Evolutionary conservation across 495 filamentous ascomycete species (phyloP).

Genomic region (Cudoniella acicularis): DNA sequence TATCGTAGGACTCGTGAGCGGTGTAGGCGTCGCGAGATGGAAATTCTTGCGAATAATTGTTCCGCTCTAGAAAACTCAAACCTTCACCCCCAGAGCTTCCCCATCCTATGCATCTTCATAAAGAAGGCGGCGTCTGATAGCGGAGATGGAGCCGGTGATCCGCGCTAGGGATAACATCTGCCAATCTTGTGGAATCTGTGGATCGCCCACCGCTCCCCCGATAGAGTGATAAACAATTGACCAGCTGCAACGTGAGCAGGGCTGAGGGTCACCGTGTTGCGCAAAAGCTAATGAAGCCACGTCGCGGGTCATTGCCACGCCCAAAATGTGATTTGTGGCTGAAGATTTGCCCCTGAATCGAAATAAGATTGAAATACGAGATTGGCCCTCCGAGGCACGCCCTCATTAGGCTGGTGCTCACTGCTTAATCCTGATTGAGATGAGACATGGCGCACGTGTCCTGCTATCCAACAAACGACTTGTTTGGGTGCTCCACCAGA

Average conservation of each 20-base stretch:
- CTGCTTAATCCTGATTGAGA: too few species aligned
- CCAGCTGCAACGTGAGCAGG: too few species aligned
- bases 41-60: neutral
- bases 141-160: constrained; percentile 7
- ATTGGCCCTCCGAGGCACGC: neutral
- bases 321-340: constrained; percentile 7
- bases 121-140: neutral
- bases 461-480: neutral
- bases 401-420: too few species aligned
- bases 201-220: neutral
- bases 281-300: constrained; percentile 19
- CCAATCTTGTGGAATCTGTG: neutral
- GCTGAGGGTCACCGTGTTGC: constrained; percentile 10
- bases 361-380: constrained; percentile 20
- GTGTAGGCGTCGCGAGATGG: neutral
- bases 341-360: constrained; percentile 13
- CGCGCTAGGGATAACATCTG: constrained; percentile 11
- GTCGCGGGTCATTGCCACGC: constrained; percentile 5
- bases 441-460: neutral
- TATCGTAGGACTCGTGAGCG: too few species aligned
- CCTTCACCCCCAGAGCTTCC: neutral
- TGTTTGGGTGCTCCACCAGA: too few species aligned
- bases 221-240: constrained; percentile 16
- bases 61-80: neutral
- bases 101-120: constrained; percentile 2